A percentile compares a stretch with the other conserved stretches of the same genome.
These are phyloP conservation scores for Erythrophleum fordii DNA, from an alignment of 306 rosid genomes.

Conservation along the genomic window DNA sequence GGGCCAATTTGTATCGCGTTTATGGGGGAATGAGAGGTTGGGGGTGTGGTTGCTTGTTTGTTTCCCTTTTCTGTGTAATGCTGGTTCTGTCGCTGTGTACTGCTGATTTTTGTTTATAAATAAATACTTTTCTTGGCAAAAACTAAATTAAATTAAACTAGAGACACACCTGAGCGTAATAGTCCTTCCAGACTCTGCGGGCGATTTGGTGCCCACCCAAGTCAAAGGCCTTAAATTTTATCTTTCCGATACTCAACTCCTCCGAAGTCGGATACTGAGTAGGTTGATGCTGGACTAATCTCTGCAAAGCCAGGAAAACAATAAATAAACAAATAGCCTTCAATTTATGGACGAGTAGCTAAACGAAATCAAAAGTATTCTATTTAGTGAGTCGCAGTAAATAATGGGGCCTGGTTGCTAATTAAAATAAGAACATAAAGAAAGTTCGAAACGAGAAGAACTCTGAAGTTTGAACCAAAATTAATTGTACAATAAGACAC, in stretches of 20 bases:
- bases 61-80: neutral
- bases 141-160: neutral
- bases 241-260: conserved; percentile 66
- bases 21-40: neutral
- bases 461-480: neutral
- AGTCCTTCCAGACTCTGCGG: conserved; percentile 78
- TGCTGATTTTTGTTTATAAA: neutral
- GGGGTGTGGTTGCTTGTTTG: neutral
- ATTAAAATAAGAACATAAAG: neutral
- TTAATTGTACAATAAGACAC: neutral
- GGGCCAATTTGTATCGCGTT: neutral
- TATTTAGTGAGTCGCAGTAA: neutral
- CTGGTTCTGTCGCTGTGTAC: neutral
- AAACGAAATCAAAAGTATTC: neutral
- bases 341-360: neutral
- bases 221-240: conserved; percentile 75
- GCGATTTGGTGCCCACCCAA: conserved; percentile 77
- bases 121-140: neutral
- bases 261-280: conserved; percentile 73
- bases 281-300: conserved; percentile 69
- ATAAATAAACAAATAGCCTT: neutral
- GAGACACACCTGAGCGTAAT: conserved; percentile 59
- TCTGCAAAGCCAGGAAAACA: conserved; percentile 38
- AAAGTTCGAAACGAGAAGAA: neutral
- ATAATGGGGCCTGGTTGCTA: neutral